Conservation (phyloP, 495 filamentous ascomycete species). For the Pyrenula massariospora region DNA sequence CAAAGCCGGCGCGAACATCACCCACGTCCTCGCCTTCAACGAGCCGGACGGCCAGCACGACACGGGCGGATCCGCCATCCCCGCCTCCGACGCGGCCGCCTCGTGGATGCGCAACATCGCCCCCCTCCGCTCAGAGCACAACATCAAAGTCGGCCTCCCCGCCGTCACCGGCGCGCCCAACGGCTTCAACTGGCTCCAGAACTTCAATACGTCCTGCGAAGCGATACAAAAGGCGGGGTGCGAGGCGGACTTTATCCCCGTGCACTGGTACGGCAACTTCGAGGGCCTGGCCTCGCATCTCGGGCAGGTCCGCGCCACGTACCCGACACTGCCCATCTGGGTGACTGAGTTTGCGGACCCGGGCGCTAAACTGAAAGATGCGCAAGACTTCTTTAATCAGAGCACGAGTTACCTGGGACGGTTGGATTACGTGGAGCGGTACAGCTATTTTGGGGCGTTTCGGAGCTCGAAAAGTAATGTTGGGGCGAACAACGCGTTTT, state of each 20-base stretch:
- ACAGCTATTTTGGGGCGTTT: slow-evolving; percentile 67
- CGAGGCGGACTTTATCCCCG: slow-evolving; percentile 56
- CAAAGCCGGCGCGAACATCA: slow-evolving; percentile 42
- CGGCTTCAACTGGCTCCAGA: slow-evolving; percentile 51
- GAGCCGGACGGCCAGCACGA: slow-evolving; percentile 48
- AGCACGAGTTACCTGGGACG: slow-evolving; percentile 53
- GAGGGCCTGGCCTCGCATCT: slow-evolving; percentile 61
- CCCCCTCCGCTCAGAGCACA: slow-evolving; percentile 42
- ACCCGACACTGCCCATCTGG: slow-evolving; percentile 53
- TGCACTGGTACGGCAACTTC: slow-evolving; percentile 73
- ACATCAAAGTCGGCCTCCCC: slow-evolving; percentile 46
- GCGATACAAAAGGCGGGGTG: slow-evolving; percentile 33
- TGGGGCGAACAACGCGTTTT: slow-evolving; percentile 54
- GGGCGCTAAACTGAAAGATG: slow-evolving; percentile 31
- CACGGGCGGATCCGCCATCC: slow-evolving; percentile 47
- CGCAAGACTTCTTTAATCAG: slow-evolving; percentile 54
- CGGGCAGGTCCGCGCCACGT: slow-evolving; percentile 44
- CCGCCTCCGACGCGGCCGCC: slow-evolving; percentile 43
- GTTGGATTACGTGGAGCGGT: slow-evolving; percentile 45
- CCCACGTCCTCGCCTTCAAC: slow-evolving; percentile 59
- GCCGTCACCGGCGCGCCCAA: slow-evolving; percentile 40
- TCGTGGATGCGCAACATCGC: slow-evolving; percentile 56
- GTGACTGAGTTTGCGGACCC: slow-evolving; percentile 58
- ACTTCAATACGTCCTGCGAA: slow-evolving; percentile 39
- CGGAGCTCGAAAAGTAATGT: slow-evolving; percentile 54